phyloP scores from a whole-genome alignment of 768 basidiomycete genomes.

The Suillus discolor region DNA sequence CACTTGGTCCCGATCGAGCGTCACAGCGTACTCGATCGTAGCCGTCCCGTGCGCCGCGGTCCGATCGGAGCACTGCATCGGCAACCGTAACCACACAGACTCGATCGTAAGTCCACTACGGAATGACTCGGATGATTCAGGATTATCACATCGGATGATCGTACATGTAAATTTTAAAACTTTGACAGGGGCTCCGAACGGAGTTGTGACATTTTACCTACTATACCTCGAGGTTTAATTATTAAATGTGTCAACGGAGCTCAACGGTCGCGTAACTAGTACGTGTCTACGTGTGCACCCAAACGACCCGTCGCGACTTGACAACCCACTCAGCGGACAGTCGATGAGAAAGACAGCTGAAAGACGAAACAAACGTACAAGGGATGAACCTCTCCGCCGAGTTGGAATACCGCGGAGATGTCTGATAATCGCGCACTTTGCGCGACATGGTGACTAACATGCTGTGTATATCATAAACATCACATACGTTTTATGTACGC shows the following conservation, averaged over 20 bases:
- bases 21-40: background rate
- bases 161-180: background rate
- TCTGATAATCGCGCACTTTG: conserved; percentile 1
- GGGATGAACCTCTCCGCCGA: background rate
- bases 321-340: background rate
- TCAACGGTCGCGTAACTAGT: background rate
- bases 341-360: background rate
- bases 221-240: background rate
- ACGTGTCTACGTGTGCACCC: background rate
- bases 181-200: background rate
- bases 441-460: background rate
- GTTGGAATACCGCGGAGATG: conserved; percentile 1
- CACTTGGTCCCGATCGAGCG: background rate
- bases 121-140: background rate
- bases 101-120: background rate
- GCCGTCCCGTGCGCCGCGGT: background rate
- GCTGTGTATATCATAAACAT: background rate
- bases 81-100: background rate
- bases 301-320: background rate
- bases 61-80: background rate
- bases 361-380: background rate
- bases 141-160: background rate
- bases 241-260: background rate
- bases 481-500: background rate
- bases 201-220: background rate